Conservation (phyloP, 306 rosid genomes). For the Mucuna pruriens region DNA sequence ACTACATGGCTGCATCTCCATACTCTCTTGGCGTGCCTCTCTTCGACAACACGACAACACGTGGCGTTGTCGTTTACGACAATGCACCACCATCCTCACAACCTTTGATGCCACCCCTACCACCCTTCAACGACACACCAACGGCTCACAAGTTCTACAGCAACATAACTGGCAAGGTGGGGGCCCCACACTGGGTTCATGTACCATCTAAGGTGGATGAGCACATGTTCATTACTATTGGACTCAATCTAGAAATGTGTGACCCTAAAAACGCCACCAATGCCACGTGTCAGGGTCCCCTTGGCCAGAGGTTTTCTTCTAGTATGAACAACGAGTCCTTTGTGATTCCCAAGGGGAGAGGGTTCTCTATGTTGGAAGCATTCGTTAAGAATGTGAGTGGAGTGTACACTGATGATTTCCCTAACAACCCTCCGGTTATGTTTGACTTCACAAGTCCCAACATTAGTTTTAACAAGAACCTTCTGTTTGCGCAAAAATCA, state of each 20-base stretch:
- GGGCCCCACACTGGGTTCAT: slow-evolving; percentile 58
- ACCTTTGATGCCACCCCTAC: slow-evolving; percentile 48
- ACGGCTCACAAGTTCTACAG: slow-evolving; percentile 53
- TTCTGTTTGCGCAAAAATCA: slow-evolving; percentile 50
- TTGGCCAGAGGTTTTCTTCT: slow-evolving; percentile 40
- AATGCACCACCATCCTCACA: not conserved
- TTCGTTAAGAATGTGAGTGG: slow-evolving; percentile 41
- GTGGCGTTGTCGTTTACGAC: slow-evolving; percentile 50
- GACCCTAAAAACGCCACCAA: not conserved
- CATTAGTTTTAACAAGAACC: not conserved
- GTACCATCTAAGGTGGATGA: slow-evolving; percentile 58
- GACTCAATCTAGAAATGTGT: slow-evolving; percentile 44
- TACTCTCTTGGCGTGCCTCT: not conserved
- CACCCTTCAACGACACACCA: slow-evolving; percentile 46
- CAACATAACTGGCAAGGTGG: slow-evolving; percentile 44
- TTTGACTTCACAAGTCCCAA: slow-evolving; percentile 52
- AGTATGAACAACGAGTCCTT: slow-evolving; percentile 77
- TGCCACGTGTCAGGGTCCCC: slow-evolving; percentile 45
- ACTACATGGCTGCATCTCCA: slow-evolving; percentile 64
- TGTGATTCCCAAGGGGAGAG: slow-evolving; percentile 47
- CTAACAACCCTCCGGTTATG: slow-evolving; percentile 44
- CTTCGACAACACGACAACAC: slow-evolving; percentile 39
- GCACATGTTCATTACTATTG: slow-evolving; percentile 56
- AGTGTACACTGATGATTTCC: slow-evolving; percentile 57
- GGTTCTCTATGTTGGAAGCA: slow-evolving; percentile 63